Evolutionary conservation across 371 early-diverging fungal species (phyloP).

Genomic region (Smittium culicis): DNA sequence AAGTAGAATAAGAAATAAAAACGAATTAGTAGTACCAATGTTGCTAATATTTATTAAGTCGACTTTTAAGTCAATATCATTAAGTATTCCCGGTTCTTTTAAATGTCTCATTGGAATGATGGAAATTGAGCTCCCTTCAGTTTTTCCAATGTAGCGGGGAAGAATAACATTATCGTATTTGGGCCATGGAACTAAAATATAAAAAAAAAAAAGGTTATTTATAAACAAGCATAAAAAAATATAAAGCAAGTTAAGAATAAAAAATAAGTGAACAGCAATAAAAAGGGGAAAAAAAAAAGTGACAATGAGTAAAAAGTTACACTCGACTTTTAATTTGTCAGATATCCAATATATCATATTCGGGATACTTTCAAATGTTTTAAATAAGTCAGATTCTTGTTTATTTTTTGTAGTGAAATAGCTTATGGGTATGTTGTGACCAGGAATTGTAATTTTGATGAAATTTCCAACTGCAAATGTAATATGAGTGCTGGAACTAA

Average conservation of each 20-base stretch:
- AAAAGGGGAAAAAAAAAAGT: not conserved
- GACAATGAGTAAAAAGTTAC: no score
- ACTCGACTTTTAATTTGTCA: not conserved
- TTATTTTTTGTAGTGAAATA: not conserved
- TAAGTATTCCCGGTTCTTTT: not conserved
- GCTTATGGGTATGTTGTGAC: not conserved
- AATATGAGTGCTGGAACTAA: not conserved
- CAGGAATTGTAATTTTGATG: not conserved
- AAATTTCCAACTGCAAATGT: conserved; percentile 3
- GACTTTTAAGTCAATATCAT: not conserved
- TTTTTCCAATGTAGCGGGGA: not conserved
- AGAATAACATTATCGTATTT: conserved; percentile 7
- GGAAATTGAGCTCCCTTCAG: not conserved
- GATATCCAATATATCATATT: not conserved
- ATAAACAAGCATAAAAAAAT: not conserved
- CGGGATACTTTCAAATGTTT: not conserved
- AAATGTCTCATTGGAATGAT: not conserved
- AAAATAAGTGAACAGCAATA: not conserved
- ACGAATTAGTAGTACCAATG: not conserved
- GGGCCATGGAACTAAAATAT: not conserved
- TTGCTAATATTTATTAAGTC: conserved; percentile 2
- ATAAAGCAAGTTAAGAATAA: not conserved
- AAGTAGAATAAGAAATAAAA: not conserved
- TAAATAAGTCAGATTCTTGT: not conserved
- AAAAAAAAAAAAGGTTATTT: not conserved